phyloP scores from a whole-genome alignment of 108 stramenopile genomes.

The Aurantiochytrium sp. region DNA sequence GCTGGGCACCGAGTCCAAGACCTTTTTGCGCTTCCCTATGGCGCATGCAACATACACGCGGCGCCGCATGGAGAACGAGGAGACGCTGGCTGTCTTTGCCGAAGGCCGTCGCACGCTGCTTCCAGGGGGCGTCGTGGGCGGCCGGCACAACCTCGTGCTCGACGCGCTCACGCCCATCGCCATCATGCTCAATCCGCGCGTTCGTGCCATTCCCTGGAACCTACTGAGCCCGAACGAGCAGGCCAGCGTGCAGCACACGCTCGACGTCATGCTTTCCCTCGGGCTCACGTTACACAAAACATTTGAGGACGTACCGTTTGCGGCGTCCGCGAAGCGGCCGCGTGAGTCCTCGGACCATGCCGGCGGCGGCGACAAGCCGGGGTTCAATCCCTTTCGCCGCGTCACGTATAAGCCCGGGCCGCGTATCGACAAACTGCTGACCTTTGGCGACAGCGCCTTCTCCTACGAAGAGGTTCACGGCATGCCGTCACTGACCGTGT shows the following conservation, averaged over 20 bases:
- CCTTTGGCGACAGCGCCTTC: not conserved
- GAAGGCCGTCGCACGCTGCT: not conserved
- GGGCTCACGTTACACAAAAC: not conserved
- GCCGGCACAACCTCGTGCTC: constrained; percentile 1
- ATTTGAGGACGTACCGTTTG: not conserved
- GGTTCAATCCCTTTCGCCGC: not conserved
- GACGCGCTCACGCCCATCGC: not conserved
- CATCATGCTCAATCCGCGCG: not conserved
- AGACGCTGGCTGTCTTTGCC: not conserved
- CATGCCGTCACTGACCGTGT: not conserved
- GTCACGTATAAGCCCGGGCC: not conserved
- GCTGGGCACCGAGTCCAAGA: not conserved
- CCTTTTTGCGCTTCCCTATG: not conserved
- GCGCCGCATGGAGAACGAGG: not conserved
- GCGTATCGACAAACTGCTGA: not conserved
- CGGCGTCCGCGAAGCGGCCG: not conserved
- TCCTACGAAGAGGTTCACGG: not conserved
- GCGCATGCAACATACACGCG: not conserved
- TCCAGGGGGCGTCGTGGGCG: not conserved
- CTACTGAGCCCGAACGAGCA: constrained; percentile 14
- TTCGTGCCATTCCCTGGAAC: not conserved
- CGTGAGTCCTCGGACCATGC: too few relatives aligned
- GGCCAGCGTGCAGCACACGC: not conserved
- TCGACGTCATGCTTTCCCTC: not conserved
- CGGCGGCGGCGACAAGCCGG: too few relatives aligned